These are phyloP conservation scores for Tanacetum coccineum DNA, from an alignment of 129 eudicot species.

Conservation along the genomic window DNA sequence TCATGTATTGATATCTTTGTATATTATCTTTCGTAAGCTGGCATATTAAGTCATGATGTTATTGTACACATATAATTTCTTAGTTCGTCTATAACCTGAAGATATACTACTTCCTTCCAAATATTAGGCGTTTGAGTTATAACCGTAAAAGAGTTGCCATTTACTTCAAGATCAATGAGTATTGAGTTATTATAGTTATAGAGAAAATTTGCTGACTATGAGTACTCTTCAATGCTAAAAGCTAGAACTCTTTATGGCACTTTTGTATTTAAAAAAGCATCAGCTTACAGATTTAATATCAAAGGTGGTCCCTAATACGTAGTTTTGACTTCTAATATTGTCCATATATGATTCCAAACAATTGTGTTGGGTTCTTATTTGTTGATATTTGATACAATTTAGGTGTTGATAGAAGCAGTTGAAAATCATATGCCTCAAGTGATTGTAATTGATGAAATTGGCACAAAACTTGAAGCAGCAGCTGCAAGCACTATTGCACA, in stretches of 20 bases:
- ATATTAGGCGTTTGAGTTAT: not conserved
- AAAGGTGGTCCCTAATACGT: not conserved
- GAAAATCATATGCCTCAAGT: constrained; percentile 99
- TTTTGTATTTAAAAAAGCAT: constrained; percentile 1
- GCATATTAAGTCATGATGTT: too few relatives aligned
- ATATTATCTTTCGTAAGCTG: too few relatives aligned
- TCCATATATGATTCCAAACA: constrained; percentile 11
- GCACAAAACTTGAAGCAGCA: constrained; percentile 94
- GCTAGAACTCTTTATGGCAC: not conserved
- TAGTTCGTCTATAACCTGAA: not conserved
- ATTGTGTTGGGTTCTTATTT: constrained; percentile 12
- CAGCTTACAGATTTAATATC: not conserved
- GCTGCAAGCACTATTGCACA: constrained; percentile 99
- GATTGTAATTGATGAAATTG: constrained; percentile 95
- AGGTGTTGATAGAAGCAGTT: constrained; percentile 97
- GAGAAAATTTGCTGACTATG: not conserved
- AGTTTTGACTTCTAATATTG: constrained; percentile 6
- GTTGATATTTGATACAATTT: constrained; percentile 20
- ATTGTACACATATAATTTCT: not conserved
- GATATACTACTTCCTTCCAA: not conserved
- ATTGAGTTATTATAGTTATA: not conserved
- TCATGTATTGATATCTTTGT: too few relatives aligned
- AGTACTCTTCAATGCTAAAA: not conserved
- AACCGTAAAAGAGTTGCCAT: not conserved
- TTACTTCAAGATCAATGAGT: not conserved